Percentiles rank a stretch among this genome's conserved stretches.
phyloP scores from a whole-genome alignment of 106 monocot genomes.

The Phalaenopsis aphrodite region DNA sequence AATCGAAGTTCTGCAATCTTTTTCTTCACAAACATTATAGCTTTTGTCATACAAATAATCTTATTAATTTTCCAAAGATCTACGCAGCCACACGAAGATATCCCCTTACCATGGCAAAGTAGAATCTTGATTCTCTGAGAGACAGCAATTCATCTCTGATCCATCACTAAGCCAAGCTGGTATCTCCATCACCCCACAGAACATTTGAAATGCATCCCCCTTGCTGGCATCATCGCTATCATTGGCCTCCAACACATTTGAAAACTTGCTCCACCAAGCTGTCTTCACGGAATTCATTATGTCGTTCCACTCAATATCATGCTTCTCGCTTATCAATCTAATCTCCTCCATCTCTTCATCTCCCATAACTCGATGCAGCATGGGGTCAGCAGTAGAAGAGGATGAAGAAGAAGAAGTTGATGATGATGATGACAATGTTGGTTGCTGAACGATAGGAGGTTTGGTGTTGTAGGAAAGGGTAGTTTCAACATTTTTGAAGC shows the following conservation, averaged over 20 bases:
- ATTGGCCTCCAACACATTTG: conserved; percentile 29
- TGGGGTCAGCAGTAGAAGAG: conserved; percentile 13
- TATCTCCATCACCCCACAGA: conserved; percentile 16
- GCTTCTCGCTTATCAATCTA: conserved; percentile 54
- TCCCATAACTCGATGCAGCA: conserved; percentile 56
- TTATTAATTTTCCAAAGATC: neutral
- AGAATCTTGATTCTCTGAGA: conserved; percentile 21
- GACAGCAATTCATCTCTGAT: neutral
- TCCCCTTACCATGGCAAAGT: conserved; percentile 44
- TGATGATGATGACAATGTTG: conserved; percentile 27
- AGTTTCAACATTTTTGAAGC: conserved; percentile 32
- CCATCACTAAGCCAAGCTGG: conserved; percentile 33
- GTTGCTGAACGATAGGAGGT: neutral
- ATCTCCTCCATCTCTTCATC: conserved; percentile 81
- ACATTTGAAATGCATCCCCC: conserved; percentile 7
- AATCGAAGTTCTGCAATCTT: neutral
- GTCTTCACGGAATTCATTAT: conserved; percentile 57
- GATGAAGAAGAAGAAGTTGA: conserved; percentile 19
- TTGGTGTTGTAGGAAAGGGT: conserved; percentile 2
- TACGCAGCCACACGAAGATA: neutral
- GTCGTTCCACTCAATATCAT: conserved; percentile 92
- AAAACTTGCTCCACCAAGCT: conserved; percentile 80
- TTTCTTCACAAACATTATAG: no score
- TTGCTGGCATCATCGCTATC: neutral
- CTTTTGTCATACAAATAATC: no score